Conservation (phyloP, 176 grass and related monocot species). For the Musa troglodytarum region DNA sequence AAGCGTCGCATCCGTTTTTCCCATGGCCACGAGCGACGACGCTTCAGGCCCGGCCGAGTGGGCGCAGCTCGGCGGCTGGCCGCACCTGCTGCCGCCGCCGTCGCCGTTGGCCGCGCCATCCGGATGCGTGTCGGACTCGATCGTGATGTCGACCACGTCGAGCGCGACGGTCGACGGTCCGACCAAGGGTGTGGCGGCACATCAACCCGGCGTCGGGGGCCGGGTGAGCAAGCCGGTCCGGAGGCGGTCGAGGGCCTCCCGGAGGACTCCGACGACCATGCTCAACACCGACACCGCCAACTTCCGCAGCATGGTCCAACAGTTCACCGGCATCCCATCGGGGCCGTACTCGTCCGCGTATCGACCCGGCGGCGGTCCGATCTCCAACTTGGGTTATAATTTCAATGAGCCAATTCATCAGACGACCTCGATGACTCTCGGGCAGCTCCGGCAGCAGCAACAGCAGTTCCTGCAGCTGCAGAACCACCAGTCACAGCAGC, state of each 20-base stretch:
- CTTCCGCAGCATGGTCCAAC: conserved; percentile 97
- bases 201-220: background rate
- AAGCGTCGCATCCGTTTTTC: background rate
- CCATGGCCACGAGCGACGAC: background rate
- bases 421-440: background rate
- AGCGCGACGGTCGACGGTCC: background rate
- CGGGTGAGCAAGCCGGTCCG: conserved; percentile 6
- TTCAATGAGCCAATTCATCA: background rate
- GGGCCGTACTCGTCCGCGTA: conserved; percentile 4
- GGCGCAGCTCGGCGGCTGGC: background rate
- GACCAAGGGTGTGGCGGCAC: background rate
- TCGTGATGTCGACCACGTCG: background rate
- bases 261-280: conserved; percentile 57
- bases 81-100: background rate
- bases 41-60: background rate
- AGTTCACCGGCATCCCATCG: conserved; percentile 59
- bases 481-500: background rate
- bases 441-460: background rate
- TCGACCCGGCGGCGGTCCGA: background rate
- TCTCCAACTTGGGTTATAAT: background rate
- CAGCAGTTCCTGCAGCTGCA: background rate
- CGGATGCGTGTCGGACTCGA: background rate
- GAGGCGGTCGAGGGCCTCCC: background rate
- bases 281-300: conserved; percentile 95
- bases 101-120: background rate